A percentile compares a stretch with the other conserved stretches of the same genome.
phyloP scores from a whole-genome alignment of 2,329 filamentous ascomycete species.

The Talaromyces albobiverticillius region DNA sequence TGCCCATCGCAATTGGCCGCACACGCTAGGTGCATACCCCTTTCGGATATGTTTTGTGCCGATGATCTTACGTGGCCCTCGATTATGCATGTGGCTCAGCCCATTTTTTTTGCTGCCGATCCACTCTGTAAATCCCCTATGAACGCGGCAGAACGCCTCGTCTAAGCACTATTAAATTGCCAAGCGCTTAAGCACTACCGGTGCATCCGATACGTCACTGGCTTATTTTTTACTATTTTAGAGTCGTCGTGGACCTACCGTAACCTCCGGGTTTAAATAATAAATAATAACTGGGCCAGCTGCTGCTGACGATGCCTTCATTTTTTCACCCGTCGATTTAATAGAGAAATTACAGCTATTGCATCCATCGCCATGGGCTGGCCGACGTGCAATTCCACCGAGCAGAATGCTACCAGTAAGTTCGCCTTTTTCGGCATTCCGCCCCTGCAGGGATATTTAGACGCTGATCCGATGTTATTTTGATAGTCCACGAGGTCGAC shows the following conservation, averaged over 20 bases:
- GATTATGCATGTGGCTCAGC: too few relatives aligned
- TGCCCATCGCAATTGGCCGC: too few relatives aligned
- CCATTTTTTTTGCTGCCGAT: too few relatives aligned
- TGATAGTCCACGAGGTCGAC: background rate
- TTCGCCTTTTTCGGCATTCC: conserved; percentile 21
- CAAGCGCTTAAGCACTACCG: background rate
- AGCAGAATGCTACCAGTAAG: conserved; percentile 37
- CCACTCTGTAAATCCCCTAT: too few relatives aligned
- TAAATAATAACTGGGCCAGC: background rate
- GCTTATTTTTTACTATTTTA: too few relatives aligned
- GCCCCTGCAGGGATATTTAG: background rate
- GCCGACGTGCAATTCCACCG: conserved; percentile 43
- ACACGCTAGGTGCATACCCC: too few relatives aligned
- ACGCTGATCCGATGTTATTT: background rate
- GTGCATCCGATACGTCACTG: background rate
- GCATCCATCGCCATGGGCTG: conserved; percentile 27
- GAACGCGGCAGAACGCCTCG: too few relatives aligned
- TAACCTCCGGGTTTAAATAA: background rate
- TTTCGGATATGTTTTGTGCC: too few relatives aligned
- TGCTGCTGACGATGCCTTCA: background rate
- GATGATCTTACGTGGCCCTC: too few relatives aligned
- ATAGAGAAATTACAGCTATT: background rate
- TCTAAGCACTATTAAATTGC: background rate
- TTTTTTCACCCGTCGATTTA: background rate
- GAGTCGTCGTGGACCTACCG: background rate